These are phyloP conservation scores for Scutellaria minor DNA, from an alignment of 257 asterid species.

Conservation along the genomic window DNA sequence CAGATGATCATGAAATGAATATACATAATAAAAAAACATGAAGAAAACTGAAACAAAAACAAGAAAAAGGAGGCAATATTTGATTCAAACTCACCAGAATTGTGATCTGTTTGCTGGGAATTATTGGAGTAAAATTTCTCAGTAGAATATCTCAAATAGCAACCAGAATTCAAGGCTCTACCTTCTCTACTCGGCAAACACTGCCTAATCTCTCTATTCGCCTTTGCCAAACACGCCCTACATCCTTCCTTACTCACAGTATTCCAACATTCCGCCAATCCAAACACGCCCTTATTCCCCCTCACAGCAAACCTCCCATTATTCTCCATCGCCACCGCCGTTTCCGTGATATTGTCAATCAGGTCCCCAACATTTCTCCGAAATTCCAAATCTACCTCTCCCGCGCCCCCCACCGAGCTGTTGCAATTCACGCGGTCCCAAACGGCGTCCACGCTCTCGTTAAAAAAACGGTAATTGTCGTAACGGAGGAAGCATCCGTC, in stretches of 20 bases:
- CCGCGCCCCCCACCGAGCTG: conserved; percentile 38
- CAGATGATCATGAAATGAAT: background rate
- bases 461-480: conserved; percentile 57
- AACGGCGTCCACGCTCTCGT: conserved; percentile 53
- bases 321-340: conserved; percentile 44
- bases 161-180: conserved; percentile 78
- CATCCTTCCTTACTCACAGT: conserved; percentile 67
- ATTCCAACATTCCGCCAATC: conserved; percentile 91
- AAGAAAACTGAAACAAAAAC: background rate
- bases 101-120: conserved; percentile 6
- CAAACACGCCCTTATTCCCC: conserved; percentile 66
- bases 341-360: conserved; percentile 51
- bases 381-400: conserved; percentile 42
- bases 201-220: conserved; percentile 48
- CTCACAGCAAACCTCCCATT: conserved; percentile 51
- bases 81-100: conserved; percentile 50
- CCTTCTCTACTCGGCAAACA: conserved; percentile 84
- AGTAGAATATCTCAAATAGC: conserved; percentile 83
- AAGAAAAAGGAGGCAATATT: background rate
- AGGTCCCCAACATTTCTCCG: conserved; percentile 44
- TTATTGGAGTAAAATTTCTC: conserved; percentile 59
- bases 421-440: conserved; percentile 60
- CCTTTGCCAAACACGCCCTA: conserved; percentile 73
- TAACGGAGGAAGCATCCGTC: conserved; percentile 92
- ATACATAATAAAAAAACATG: background rate